Base-by-base conservation (phyloP, 495 filamentous ascomycete species). In the Trichoderma orchidacearum region DNA sequence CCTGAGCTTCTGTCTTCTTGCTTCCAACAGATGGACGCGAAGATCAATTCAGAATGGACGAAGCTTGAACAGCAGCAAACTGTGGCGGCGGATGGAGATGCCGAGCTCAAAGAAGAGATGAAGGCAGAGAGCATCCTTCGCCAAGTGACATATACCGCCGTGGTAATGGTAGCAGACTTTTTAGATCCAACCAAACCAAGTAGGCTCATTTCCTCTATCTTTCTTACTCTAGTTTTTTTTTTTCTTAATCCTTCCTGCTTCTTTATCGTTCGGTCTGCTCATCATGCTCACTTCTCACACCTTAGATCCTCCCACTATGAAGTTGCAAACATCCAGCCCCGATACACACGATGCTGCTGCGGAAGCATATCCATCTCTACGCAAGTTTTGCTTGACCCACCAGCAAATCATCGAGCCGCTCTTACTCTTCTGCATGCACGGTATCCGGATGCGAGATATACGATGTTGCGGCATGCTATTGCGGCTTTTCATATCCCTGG, bases 71-170 rank as follows among this genome's bases (percentile, higher is more conserved):
- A 80, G 58, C 73, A 75, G 53, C 75, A 77, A 59, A 69, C 69
- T 13, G 69, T 79, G 4, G 67, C 71, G 21, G 74, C 81, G 29
- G 81, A 80, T 9, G 77, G 78, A 0, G 81, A 85, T 17, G 23
- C 30, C 25, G 82, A 83, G 41, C 73, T 99, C 32, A 85, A 86
- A 1, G 87, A 95, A 60, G 94, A 99, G 73, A 99, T 99, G 93
- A 95, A 95, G 70, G 85, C 88, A 18, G 93, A 99, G 66, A 96
- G 92, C 67, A 93, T 97, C 27, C 75, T 99, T 30, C 82, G 93
- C n/a, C 89, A 95, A 58, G 75, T 97, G 51, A 96, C 93, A 0
- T 89, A 91, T 65, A 87, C 89, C 32, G 87, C 92, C 6, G 89
- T 95, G 12, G 84, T 91, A 58, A 86, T 96, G 77, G 87, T 95